Percentiles rank a stretch among this genome's conserved stretches.
These are phyloP conservation scores for Friedmanniomyces simplex DNA, from an alignment of 495 filamentous ascomycete genomes.

Conservation along the genomic window DNA sequence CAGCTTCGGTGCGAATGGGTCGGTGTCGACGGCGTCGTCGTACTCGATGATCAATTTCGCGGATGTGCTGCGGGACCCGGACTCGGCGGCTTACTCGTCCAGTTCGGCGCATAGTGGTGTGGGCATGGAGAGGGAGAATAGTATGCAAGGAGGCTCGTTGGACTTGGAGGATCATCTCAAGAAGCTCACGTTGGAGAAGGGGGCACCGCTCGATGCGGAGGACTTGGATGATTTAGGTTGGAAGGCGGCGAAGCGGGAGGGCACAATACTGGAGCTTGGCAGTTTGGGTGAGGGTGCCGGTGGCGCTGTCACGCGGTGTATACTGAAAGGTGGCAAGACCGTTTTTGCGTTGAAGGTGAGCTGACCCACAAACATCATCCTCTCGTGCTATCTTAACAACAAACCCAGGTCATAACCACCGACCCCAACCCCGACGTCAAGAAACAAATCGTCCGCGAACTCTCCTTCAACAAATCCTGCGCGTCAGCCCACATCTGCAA, in stretches of 20 bases:
- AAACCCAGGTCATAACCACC: conserved; percentile 78
- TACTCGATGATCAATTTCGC: conserved; percentile 64
- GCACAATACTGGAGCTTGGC: conserved; percentile 77
- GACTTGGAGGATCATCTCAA: conserved; percentile 54
- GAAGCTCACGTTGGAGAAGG: conserved; percentile 66
- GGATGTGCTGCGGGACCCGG: conserved; percentile 56
- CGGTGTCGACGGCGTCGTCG: conserved; percentile 70
- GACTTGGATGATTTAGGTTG: conserved; percentile 92
- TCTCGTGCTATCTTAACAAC: not conserved
- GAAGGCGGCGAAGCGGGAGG: conserved; percentile 81
- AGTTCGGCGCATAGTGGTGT: conserved; percentile 35
- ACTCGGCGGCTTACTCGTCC: conserved; percentile 73
- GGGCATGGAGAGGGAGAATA: conserved; percentile 63
- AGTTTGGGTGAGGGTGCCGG: conserved; percentile 91
- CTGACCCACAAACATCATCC: not conserved
- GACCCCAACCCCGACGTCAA: conserved; percentile 96
- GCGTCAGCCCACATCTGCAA: conserved; percentile 87
- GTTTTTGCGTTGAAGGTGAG: conserved; percentile 92
- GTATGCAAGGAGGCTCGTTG: conserved; percentile 49
- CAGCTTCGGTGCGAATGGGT: conserved; percentile 68
- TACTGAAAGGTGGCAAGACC: conserved; percentile 79
- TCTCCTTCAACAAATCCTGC: conserved; percentile 96
- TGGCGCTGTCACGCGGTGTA: conserved; percentile 86
- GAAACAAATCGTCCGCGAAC: conserved; percentile 91
- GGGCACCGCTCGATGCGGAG: conserved; percentile 73